Base-by-base conservation (phyloP, 2,329 filamentous ascomycete genomes). In the Colletotrichum scovillei region DNA sequence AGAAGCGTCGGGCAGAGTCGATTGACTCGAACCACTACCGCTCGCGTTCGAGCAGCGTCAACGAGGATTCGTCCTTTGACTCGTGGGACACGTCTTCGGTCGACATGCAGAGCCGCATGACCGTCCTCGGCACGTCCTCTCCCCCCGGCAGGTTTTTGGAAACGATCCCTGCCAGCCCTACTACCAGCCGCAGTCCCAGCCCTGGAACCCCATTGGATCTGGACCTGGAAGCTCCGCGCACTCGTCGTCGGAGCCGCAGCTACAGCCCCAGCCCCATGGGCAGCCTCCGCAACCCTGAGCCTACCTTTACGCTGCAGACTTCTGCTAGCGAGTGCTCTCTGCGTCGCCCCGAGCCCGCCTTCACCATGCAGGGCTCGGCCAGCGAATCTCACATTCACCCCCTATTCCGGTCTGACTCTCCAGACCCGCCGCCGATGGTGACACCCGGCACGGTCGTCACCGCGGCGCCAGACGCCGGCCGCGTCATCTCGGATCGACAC, bases 341-440 rank as follows among this genome's bases (percentile, higher is more conserved):
- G n/a, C 69, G 69, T 16, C 58, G 65, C 12, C 67, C 73, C 5
- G 69, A 72, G 58, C 69, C 69, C 9, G 74, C 78, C 74, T 58
- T 78, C 75, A 84, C 81, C 19, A 81, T 82, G 63, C 80, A 84
- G 32, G 68, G 76, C 3, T 82, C 77, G 3, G 84, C 78, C 63
- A 87, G 87, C 77, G 92, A 95, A 80, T 86, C 91, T 4, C 90
- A 95, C 78, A 95, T 95, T 58, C 93, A 95, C 80, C 93, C 93
- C 9, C 87, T 95, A 3, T 95, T 95, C 84, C 88, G 93, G 72
- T 92, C 91, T 6, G 92, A 94, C 78, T 93, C 91, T 53, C 92
- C 92, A 0, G 88, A 86, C 1, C 92, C 92, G 8, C 91, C 92
- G 1, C 90, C 93, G 0, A 82, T 89, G 6, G 87, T 88, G 1